Percentiles rank a stretch among this genome's conserved stretches.
phyloP scores from a whole-genome alignment of 148 eudicot genomes.

The Camellia sinensis region DNA sequence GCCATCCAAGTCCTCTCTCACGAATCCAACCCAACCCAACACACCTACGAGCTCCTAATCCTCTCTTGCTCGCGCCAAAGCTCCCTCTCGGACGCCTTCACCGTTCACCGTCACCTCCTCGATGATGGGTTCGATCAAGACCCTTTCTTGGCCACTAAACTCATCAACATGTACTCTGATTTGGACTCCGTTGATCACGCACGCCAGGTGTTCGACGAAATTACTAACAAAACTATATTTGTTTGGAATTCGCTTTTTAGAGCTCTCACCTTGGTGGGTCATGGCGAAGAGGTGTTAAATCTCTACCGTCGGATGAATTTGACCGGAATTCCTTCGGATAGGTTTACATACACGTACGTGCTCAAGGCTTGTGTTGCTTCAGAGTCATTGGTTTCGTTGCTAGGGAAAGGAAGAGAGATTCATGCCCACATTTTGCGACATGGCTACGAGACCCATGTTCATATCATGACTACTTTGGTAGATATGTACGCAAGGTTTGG shows the following conservation, averaged over 20 bases:
- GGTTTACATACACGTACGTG: conserved; percentile 82
- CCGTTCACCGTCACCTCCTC: conserved; percentile 52
- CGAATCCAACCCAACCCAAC: conserved; percentile 69
- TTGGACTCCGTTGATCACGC: conserved; percentile 60
- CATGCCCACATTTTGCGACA: conserved; percentile 74
- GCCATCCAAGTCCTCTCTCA: conserved; percentile 61
- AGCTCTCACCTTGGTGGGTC: conserved; percentile 60
- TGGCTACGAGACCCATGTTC: conserved; percentile 76
- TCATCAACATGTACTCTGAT: conserved; percentile 65
- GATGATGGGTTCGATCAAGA: conserved; percentile 72
- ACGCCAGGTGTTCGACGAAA: conserved; percentile 79
- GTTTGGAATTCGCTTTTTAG: conserved; percentile 81
- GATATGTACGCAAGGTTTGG: conserved; percentile 88
- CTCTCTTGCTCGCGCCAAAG: conserved; percentile 44
- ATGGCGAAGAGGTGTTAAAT: conserved; percentile 69
- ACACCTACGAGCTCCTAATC: conserved; percentile 75
- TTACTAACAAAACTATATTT: conserved; percentile 50
- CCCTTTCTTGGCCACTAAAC: conserved; percentile 77
- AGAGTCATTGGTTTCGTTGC: conserved; percentile 35
- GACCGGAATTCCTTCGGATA: conserved; percentile 52
- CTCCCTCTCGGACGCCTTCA: conserved; percentile 51
- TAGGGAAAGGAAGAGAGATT: conserved; percentile 64
- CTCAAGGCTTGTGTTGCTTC: conserved; percentile 89
- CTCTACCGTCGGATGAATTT: conserved; percentile 63
- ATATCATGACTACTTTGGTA: conserved; percentile 86